Evolutionary conservation across 148 eudicot species (phyloP).

Genomic region (Rhododendron kiyosumense): DNA sequence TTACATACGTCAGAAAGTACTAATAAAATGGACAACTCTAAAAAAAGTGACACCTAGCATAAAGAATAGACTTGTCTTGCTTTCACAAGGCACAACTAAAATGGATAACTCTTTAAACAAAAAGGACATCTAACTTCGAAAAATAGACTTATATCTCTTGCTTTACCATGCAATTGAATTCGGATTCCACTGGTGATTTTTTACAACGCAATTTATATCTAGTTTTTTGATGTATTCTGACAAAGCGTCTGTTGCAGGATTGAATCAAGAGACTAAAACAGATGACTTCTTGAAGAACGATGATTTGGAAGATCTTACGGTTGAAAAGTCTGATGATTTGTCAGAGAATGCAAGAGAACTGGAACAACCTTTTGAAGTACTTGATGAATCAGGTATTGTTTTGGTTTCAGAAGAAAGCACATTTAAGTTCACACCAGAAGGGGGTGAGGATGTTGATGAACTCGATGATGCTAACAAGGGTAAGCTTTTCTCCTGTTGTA

Average conservation of each 20-base stretch:
- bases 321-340: constrained; percentile 1
- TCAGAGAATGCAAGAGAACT: background rate
- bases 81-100: no score
- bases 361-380: constrained; percentile 1
- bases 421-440: background rate
- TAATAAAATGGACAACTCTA: no score
- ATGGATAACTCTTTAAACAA: no score
- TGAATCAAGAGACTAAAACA: constrained; percentile 4
- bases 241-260: constrained; percentile 8
- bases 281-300: constrained; percentile 14
- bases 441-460: constrained; percentile 4
- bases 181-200: background rate
- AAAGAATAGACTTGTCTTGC: no score
- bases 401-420: background rate
- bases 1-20: no score
- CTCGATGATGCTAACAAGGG: constrained; percentile 4
- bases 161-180: background rate
- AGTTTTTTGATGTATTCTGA: background rate
- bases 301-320: background rate
- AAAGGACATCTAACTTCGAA: background rate
- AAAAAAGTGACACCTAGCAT: no score
- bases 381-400: constrained; percentile 1
- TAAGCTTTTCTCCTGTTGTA: background rate
- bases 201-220: background rate
- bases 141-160: background rate